phyloP scores from a whole-genome alignment of 169 alveolate species.

The Plasmodium coatneyi region DNA sequence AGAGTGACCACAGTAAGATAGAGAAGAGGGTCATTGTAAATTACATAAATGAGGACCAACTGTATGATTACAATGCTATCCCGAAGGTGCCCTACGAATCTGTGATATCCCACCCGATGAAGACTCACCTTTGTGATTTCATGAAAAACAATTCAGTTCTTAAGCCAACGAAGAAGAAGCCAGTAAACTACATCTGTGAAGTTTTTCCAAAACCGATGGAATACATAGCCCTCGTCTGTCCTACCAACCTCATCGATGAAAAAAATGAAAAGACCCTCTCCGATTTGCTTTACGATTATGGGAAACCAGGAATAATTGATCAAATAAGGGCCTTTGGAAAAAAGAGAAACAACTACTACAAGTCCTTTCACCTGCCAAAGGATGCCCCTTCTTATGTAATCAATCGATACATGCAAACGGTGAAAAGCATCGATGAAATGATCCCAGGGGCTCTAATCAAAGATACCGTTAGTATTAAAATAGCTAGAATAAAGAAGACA shows the following conservation, averaged over 20 bases:
- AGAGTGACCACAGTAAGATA: background rate
- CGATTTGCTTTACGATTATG: background rate
- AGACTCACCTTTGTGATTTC: constrained; percentile 60
- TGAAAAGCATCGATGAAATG: background rate
- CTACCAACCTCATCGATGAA: constrained; percentile 26
- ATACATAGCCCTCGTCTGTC: constrained; percentile 50
- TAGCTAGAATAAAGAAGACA: background rate
- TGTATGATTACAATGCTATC: constrained; percentile 35
- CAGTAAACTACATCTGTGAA: constrained; percentile 27
- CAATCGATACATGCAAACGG: background rate
- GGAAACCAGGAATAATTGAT: background rate
- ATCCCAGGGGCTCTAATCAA: constrained; percentile 49
- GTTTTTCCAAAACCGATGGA: constrained; percentile 59
- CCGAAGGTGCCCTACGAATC: background rate
- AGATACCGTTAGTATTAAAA: background rate
- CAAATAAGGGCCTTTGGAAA: background rate
- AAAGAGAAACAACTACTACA: constrained; percentile 40
- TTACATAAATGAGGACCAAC: constrained; percentile 42
- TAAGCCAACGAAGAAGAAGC: constrained; percentile 2
- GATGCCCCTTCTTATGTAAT: constrained; percentile 32
- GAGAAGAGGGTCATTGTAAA: constrained; percentile 22
- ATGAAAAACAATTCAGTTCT: background rate
- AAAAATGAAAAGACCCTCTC: constrained; percentile 35
- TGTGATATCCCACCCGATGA: background rate
- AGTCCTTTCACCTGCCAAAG: constrained; percentile 14